Evolutionary conservation across 371 early-diverging fungal genomes (phyloP).

Genomic region (Blastocladiella emersonii): DNA sequence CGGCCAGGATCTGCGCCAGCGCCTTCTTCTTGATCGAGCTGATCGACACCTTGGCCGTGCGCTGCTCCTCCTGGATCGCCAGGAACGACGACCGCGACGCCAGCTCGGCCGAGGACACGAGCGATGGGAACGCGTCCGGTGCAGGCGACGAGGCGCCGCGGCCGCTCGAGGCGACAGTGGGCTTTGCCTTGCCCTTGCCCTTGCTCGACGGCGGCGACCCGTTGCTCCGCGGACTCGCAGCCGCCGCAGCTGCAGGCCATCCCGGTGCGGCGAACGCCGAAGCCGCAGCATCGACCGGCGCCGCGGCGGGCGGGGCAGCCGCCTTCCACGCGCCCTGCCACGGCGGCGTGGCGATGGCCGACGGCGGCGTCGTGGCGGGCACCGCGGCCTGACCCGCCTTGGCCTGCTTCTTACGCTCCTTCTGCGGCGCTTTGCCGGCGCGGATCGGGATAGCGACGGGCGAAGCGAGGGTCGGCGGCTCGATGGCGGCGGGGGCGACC

Average conservation of each 20-base stretch:
- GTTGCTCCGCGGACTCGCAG: no score
- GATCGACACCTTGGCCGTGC: slow-evolving; percentile 15
- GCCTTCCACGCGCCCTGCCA: no score
- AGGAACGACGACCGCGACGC: slow-evolving; percentile 15
- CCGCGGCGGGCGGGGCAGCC: no score
- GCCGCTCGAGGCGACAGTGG: neutral
- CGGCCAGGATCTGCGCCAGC: slow-evolving; percentile 19
- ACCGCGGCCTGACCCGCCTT: no score
- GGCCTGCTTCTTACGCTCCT: neutral
- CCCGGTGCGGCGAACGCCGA: no score
- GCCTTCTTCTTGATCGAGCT: slow-evolving; percentile 16
- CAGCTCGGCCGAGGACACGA: neutral
- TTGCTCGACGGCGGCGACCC: no score
- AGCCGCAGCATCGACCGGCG: no score
- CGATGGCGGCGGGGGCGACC: no score
- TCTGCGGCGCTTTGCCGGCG: neutral
- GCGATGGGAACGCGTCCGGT: slow-evolving; percentile 8
- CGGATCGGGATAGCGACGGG: neutral
- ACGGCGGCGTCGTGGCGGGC: neutral
- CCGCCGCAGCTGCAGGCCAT: no score
- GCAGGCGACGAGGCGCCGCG: neutral
- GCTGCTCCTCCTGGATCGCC: slow-evolving; percentile 20
- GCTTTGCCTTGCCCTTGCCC: neutral
- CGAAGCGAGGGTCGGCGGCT: neutral
- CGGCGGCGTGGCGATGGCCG: neutral